These are phyloP conservation scores for Colletotrichum viniferum DNA, from an alignment of 2,329 filamentous ascomycete genomes.

Conservation along the genomic window DNA sequence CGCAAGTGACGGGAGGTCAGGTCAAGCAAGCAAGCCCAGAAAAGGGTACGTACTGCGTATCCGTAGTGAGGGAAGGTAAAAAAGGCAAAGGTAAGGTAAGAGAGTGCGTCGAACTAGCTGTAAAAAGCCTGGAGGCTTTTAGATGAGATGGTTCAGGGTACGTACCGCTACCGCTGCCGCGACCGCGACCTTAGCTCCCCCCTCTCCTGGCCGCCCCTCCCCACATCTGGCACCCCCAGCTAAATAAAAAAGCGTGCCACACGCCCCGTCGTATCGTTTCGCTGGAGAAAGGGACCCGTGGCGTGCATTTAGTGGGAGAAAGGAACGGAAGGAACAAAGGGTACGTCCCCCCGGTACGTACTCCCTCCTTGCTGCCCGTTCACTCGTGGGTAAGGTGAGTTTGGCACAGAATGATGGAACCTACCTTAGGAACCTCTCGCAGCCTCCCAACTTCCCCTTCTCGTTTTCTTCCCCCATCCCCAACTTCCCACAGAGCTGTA, in stretches of 20 bases:
- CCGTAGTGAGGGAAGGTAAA: not conserved
- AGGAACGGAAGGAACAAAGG: conserved; percentile 17
- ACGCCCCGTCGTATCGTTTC: conserved; percentile 17
- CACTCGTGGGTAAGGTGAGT: conserved; percentile 49
- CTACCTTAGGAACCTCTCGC: conserved; percentile 25
- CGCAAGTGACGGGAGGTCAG: not conserved
- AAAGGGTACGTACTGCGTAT: not conserved
- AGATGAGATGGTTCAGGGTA: conserved; percentile 15
- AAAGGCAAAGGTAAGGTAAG: not conserved
- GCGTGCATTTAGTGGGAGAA: not conserved
- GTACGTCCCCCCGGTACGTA: conserved; percentile 8
- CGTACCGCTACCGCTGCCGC: conserved; percentile 1
- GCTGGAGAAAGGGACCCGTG: conserved; percentile 6
- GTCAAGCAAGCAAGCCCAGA: not conserved
- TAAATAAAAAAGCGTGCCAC: conserved; percentile 14
- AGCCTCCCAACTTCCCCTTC: conserved; percentile 43
- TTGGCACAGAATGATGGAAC: conserved; percentile 37
- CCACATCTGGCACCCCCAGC: conserved; percentile 6
- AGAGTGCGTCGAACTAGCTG: not conserved
- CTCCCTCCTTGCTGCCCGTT: conserved; percentile 31
- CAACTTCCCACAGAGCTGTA: conserved; percentile 23
- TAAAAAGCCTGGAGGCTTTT: not conserved
- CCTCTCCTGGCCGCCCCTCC: not conserved
- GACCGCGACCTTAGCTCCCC: not conserved
- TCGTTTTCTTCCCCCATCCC: conserved; percentile 36